phyloP scores from a whole-genome alignment of 345 rosid species.

The Ailanthus altissimus region DNA sequence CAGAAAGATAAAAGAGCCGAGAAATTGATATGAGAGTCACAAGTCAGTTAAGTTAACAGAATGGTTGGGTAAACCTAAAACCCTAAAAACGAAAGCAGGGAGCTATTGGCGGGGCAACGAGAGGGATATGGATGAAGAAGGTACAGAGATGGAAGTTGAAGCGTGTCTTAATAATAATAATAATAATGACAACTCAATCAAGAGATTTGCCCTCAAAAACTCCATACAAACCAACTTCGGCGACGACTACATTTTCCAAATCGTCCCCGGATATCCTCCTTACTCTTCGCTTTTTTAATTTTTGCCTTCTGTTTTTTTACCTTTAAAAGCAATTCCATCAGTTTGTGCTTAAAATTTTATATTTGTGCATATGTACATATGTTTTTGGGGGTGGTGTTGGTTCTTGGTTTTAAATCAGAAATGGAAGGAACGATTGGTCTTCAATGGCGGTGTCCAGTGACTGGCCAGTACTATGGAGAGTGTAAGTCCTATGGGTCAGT shows the following conservation, averaged over 20 bases:
- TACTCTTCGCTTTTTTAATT: not conserved
- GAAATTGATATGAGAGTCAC: not conserved
- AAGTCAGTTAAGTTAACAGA: not conserved
- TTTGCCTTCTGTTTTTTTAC: too few relatives aligned
- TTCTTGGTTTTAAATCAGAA: not conserved
- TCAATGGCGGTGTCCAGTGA: conserved; percentile 86
- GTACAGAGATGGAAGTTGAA: conserved; percentile 67
- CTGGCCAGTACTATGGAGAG: conserved; percentile 85
- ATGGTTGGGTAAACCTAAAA: not conserved
- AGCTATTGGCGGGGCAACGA: not conserved
- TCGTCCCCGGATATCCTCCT: conserved; percentile 57
- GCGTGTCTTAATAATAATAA: not conserved
- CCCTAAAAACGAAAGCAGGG: conserved; percentile 26
- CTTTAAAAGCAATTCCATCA: not conserved
- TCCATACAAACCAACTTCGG: conserved; percentile 86
- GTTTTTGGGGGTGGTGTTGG: not conserved
- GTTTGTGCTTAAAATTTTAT: not conserved
- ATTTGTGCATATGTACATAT: not conserved
- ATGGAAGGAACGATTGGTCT: conserved; percentile 70
- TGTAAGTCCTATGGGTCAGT: conserved; percentile 83
- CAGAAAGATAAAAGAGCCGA: too few relatives aligned
- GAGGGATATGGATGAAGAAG: conserved; percentile 32
- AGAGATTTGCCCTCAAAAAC: conserved; percentile 66
- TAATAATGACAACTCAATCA: conserved; percentile 26
- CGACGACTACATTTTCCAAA: conserved; percentile 85